A percentile compares a stretch with the other conserved stretches of the same genome.
Evolutionary conservation across 768 basidiomycete genomes (phyloP).

Genomic region (Omphalotus guepiniiformis): DNA sequence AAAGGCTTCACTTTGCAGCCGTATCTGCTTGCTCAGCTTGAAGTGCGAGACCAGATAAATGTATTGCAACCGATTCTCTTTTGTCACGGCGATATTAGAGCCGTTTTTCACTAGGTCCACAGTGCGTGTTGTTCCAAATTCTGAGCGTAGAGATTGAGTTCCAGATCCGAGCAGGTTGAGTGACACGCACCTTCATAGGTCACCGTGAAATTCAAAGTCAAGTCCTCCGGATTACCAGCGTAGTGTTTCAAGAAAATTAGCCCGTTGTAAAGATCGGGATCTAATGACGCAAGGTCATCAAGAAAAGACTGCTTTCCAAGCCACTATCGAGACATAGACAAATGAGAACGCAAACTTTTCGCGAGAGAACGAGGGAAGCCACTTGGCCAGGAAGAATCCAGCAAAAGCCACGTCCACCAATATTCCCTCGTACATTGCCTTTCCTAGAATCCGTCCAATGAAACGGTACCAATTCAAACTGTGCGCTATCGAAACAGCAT

Average conservation of each 20-base stretch:
- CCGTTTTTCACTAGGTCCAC: constrained; percentile 82
- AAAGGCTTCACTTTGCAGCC: constrained; percentile 77
- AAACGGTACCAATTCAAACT: constrained; percentile 91
- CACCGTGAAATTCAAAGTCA: constrained; percentile 87
- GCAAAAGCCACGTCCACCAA: constrained; percentile 94
- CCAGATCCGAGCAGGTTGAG: neutral
- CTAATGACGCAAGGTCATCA: constrained; percentile 89
- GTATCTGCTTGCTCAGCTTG: constrained; percentile 85
- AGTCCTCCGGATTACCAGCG: constrained; percentile 77
- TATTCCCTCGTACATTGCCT: constrained; percentile 95
- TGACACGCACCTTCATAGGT: constrained; percentile 67
- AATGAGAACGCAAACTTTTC: constrained; percentile 1
- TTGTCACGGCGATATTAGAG: constrained; percentile 77
- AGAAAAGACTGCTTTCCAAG: constrained; percentile 88
- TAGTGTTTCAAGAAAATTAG: constrained; percentile 93
- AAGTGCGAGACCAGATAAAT: constrained; percentile 89
- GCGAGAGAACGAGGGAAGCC: constrained; percentile 6
- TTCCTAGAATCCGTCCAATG: constrained; percentile 90
- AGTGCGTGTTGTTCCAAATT: constrained; percentile 75
- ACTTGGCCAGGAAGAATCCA: constrained; percentile 91
- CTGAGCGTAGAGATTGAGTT: constrained; percentile 31
- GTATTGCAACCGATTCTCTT: constrained; percentile 85
- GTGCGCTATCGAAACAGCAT: constrained; percentile 48
- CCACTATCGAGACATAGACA: constrained; percentile 50
- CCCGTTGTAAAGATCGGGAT: constrained; percentile 89